A percentile compares a stretch with the other conserved stretches of the same genome.
Evolutionary conservation across 345 rosid genomes (phyloP).

Genomic region (Chamaenerion angustifolium): DNA sequence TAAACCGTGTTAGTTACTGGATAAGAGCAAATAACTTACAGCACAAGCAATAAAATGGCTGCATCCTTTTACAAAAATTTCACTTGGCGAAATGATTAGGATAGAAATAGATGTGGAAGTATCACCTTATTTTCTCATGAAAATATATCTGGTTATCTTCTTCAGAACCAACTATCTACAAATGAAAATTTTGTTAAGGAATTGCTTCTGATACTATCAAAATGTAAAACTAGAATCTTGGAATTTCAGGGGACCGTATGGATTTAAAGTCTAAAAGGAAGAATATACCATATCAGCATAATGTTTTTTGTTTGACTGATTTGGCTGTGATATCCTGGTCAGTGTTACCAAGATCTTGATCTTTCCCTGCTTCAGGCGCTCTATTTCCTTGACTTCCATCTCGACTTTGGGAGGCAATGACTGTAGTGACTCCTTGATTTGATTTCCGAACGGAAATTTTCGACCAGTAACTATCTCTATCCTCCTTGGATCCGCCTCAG

Average conservation of each 20-base stretch:
- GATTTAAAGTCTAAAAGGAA: neutral
- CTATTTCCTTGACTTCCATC: conserved; percentile 47
- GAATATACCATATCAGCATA: conserved; percentile 79
- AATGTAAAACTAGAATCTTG: too few relatives aligned
- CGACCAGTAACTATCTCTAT: conserved; percentile 89
- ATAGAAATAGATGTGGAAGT: conserved; percentile 5
- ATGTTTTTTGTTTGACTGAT: conserved; percentile 51
- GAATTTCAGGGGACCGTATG: neutral
- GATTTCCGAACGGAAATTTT: conserved; percentile 90
- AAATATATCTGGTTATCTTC: conserved; percentile 77
- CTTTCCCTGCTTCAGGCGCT: conserved; percentile 42
- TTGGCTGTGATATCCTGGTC: conserved; percentile 52
- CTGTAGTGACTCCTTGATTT: conserved; percentile 77
- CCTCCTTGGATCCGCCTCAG: conserved; percentile 91
- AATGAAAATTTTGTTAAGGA: conserved; percentile 4
- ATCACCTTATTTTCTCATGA: conserved; percentile 89
- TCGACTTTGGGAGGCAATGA: conserved; percentile 80
- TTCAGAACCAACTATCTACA: conserved; percentile 80
- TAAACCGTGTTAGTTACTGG: conserved; percentile 11
- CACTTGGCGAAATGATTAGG: neutral
- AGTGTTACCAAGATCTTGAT: conserved; percentile 49
- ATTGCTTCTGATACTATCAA: too few relatives aligned
- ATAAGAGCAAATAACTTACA: too few relatives aligned
- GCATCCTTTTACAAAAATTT: too few relatives aligned
- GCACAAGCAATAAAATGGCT: too few relatives aligned